Base-by-base conservation (phyloP, 2,329 filamentous ascomycete species). In the Xylariaceae sp. region DNA sequence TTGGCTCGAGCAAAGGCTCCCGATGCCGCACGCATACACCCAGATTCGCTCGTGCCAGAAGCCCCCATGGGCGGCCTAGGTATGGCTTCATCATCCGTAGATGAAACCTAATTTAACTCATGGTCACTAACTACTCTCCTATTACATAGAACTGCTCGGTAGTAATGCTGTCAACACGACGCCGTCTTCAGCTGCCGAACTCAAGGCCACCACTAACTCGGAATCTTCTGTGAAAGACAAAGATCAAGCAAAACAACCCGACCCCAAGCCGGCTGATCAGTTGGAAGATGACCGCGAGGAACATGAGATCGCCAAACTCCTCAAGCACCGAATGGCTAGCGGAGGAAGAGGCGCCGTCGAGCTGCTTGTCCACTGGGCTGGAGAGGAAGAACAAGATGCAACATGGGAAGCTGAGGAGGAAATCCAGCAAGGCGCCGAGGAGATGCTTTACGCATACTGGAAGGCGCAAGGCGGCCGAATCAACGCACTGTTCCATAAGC, bases 361-460 rank as follows among this genome's bases (percentile, higher is more conserved):
- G 41, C 43, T 73, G 7, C 59, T 67, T 4, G 63, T 73, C 21
- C 62, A 67, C 20, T 73, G 70, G 68, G 58, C 26, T 2, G 65
- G 61, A 10, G 66, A 69, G 42, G 46, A 45, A 4, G 52, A 60
- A 32, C 46, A 63, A 16, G 61, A 70, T 5, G 63, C 62, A 4
- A 70, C 67, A 3, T 73, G 69, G 69, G 71, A 72, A 21, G 41
- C 57, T 4, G 71, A 73, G 37, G 62, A 64, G 11, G 69, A 68
- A 48, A 68, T 73, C 36, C 71, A 73, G 32, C 49, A 64, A 42
- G 67, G 67, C 36, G 70, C 69, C 1, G 66, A 63, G 21, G 69
- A 71, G 18, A 56, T 54, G 1, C 50, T 73, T 1, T 72, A 67
- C 27, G 60, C 63, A 5, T 73, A 71, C 50, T 73, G 70, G 71